Evolutionary conservation across 2,329 filamentous ascomycete species (phyloP).

Genomic region (Zymoseptoria tritici): DNA sequence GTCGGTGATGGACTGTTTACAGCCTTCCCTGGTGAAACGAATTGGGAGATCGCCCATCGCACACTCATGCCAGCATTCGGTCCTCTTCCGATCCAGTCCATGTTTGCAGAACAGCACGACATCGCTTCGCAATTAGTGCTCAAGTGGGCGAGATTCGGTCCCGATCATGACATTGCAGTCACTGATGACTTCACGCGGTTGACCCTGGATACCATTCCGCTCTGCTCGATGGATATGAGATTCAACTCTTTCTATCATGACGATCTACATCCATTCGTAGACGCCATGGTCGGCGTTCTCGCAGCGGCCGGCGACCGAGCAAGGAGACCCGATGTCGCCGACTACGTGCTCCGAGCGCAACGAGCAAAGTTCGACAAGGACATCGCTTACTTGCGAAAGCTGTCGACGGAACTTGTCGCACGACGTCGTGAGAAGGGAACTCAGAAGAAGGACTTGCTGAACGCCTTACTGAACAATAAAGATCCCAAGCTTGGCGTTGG

Average conservation of each 20-base stretch:
- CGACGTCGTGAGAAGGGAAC: conserved; percentile 5
- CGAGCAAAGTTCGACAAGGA: conserved; percentile 15
- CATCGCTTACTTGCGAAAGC: conserved; percentile 3
- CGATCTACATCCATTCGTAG: conserved; percentile 64
- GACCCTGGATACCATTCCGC: conserved; percentile 61
- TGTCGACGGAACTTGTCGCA: conserved; percentile 7
- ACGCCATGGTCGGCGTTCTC: conserved; percentile 57
- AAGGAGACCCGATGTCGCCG: conserved; percentile 21
- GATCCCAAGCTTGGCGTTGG: conserved; percentile 56
- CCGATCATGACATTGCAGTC: conserved; percentile 49
- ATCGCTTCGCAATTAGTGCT: conserved; percentile 6
- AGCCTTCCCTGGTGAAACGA: conserved; percentile 30
- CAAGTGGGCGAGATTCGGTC: conserved; percentile 33
- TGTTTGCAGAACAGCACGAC: conserved; percentile 27
- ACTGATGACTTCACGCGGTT: conserved; percentile 62
- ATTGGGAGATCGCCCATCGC: conserved; percentile 35
- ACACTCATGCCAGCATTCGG: conserved; percentile 41
- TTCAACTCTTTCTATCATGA: conserved; percentile 68
- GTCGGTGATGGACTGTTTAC: conserved; percentile 39
- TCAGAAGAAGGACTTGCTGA: conserved; percentile 56
- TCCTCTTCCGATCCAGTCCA: conserved; percentile 38
- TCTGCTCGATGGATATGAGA: conserved; percentile 62
- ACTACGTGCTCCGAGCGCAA: conserved; percentile 12
- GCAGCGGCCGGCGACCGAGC: conserved; percentile 47
- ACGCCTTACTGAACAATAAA: conserved; percentile 50